phyloP scores from a whole-genome alignment of 2,329 filamentous ascomycete species.

The Diaporthe destruens region DNA sequence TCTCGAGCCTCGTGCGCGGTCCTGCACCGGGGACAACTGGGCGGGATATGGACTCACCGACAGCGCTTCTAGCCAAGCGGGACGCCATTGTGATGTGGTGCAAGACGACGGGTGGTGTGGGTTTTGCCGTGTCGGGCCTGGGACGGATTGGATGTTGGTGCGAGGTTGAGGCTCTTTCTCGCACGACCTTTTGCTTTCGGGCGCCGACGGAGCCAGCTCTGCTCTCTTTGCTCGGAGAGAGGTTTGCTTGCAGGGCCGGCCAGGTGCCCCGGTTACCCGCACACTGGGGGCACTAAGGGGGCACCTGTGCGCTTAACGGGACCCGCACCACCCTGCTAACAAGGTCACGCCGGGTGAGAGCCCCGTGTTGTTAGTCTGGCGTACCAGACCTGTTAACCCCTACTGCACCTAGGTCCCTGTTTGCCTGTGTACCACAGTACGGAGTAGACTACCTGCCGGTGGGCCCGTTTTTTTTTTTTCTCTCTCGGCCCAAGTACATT shows the following conservation, averaged over 20 bases:
- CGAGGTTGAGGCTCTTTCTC: slow-evolving; percentile 41
- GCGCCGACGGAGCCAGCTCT: slow-evolving; percentile 35
- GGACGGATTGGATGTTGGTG: slow-evolving; percentile 16
- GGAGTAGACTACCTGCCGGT: no score
- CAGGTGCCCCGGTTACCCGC: not conserved
- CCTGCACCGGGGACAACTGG: slow-evolving; percentile 54
- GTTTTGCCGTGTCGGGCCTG: slow-evolving; percentile 36
- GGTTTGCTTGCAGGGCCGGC: slow-evolving; percentile 33
- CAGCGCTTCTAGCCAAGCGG: slow-evolving; percentile 93
- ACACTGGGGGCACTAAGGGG: no score
- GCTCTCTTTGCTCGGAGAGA: slow-evolving; percentile 33
- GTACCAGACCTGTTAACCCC: not conserved
- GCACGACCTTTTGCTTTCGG: slow-evolving; percentile 27
- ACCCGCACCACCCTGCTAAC: not conserved
- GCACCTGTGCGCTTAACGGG: slow-evolving; percentile 1
- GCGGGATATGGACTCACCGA: slow-evolving; percentile 75
- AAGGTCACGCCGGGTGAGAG: accelerated
- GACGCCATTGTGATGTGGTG: slow-evolving; percentile 90
- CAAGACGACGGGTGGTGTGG: slow-evolving; percentile 57
- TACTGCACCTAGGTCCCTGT: no score
- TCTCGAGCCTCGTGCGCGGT: not conserved
- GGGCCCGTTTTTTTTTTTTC: not conserved
- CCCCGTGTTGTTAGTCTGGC: not conserved
- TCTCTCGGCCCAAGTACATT: not conserved
- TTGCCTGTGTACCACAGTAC: no score